Base-by-base conservation (phyloP, 2,329 filamentous ascomycete species). In the Neophaeococcomyces aloes region DNA sequence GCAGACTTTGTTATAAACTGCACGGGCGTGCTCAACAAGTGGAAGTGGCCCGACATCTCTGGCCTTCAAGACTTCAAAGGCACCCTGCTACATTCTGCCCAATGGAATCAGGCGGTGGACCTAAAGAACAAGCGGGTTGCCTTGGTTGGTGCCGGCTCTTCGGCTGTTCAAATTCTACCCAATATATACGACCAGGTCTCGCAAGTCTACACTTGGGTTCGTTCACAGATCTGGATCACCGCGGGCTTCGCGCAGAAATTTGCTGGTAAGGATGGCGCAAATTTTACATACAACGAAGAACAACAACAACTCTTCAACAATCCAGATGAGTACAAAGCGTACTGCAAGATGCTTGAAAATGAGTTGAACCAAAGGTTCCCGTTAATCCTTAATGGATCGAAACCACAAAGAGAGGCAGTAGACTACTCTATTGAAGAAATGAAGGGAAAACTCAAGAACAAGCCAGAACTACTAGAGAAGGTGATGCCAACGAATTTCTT, bases 161-260 rank as follows among this genome's bases (percentile, higher is more conserved):
- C 49, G 19, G 56, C 50, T 3, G 53, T 57, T 11, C 55, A 58
- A 31, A 47, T 56, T 17, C 53, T 65, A 7, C 60, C 65, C 0
- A 61, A 59, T 1, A 61, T 67, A 33, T 60, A 66, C 36, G 58
- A 61, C 7, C 52, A 63, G 13, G 64, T 61, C 47, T 51, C 39
- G 10, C 51, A 53, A 31, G 21, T 60, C 1, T 53, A 56, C 10
- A 61, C 56, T 15, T 62, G 53, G 43, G 51, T 61, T 25, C 58
- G 59, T 2, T 49, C 38, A 13, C 48, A 57, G 6, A 61, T 56
- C 7, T 61, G 59, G 57, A 47, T 61, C 8, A 53, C 42, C 6
- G 14, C 48, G 29, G 15, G 58, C 48, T 45, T 52, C 25, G 50
- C 50, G 17, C 50, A 50, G 35, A 44, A 42, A 5, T 50, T 45